Conservation (phyloP, 2,329 filamentous ascomycete genomes). For the Delphinella strobiligena region DNA sequence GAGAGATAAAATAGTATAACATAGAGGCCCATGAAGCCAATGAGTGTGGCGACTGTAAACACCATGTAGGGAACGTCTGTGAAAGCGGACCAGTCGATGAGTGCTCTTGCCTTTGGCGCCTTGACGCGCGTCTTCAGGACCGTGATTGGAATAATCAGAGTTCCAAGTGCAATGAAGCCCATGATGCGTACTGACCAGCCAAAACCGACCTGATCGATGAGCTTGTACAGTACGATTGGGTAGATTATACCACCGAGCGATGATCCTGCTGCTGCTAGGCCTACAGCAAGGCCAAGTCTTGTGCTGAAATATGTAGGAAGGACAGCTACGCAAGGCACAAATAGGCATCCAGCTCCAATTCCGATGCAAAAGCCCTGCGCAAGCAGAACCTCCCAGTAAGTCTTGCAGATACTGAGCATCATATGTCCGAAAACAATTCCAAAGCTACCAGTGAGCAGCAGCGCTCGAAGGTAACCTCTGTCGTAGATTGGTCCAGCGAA, state of each 20-base stretch:
- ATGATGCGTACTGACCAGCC: constrained; percentile 41
- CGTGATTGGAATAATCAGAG: constrained; percentile 25
- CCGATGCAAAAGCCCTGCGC: constrained; percentile 37
- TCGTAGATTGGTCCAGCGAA: constrained; percentile 7
- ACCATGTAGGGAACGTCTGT: constrained; percentile 26
- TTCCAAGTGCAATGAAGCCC: constrained; percentile 37
- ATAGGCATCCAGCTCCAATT: constrained; percentile 28
- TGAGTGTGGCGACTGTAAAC: constrained; percentile 21
- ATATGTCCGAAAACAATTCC: constrained; percentile 27
- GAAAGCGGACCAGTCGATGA: constrained; percentile 30
- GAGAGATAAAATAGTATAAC: constrained; percentile 30
- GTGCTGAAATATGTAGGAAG: constrained; percentile 36
- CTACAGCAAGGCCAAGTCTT: constrained; percentile 35
- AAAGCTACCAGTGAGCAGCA: constrained; percentile 8
- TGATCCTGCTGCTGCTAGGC: constrained; percentile 34
- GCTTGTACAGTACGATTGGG: constrained; percentile 34
- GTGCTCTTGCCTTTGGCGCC: constrained; percentile 21
- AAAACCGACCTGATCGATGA: constrained; percentile 40
- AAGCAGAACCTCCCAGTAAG: constrained; percentile 43
- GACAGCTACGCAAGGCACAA: constrained; percentile 34
- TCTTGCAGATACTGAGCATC: constrained; percentile 31
- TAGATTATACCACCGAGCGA: constrained; percentile 42
- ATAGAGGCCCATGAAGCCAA: constrained; percentile 31
- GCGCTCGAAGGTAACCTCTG: constrained; percentile 4
- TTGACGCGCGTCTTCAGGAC: constrained; percentile 22